These are phyloP conservation scores for Trypanosoma scelopori DNA, from an alignment of 208 protist species.

Conservation along the genomic window DNA sequence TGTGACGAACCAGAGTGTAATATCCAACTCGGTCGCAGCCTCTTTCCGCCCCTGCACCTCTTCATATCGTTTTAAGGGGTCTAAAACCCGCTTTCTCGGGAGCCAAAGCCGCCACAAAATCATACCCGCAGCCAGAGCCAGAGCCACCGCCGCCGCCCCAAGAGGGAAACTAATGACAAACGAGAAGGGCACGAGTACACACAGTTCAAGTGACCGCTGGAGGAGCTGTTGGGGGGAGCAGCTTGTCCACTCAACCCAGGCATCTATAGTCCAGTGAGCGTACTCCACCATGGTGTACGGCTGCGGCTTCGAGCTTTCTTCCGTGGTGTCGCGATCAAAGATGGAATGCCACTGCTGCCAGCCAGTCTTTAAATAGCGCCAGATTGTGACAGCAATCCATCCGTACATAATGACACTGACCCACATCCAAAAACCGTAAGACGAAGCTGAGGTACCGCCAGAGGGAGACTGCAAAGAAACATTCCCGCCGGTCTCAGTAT, in stretches of 20 bases:
- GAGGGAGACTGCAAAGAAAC: neutral
- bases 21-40: constrained; percentile 36
- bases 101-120: constrained; percentile 34
- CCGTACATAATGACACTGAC: constrained; percentile 26
- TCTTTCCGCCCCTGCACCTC: constrained; percentile 46
- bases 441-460: neutral
- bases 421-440: constrained; percentile 24
- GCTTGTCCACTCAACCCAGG: constrained; percentile 4
- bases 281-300: constrained; percentile 23
- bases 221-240: constrained; percentile 3
- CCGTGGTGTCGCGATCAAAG: constrained; percentile 4
- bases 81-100: constrained; percentile 33
- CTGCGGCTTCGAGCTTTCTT: neutral
- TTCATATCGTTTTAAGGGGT: constrained; percentile 39
- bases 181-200: constrained; percentile 10
- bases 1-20: constrained; percentile 46
- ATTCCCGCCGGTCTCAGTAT: neutral
- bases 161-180: constrained; percentile 15
- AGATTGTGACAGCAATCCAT: constrained; percentile 16
- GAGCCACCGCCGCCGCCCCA: neutral
- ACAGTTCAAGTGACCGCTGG: constrained; percentile 15
- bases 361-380: constrained; percentile 9
- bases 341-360: constrained; percentile 21
- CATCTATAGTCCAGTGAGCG: constrained; percentile 16
- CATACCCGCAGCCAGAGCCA: constrained; percentile 16